Evolutionary conservation across 176 grass and related monocot genomes (phyloP).

Genomic region (Phoenix dactylifera): DNA sequence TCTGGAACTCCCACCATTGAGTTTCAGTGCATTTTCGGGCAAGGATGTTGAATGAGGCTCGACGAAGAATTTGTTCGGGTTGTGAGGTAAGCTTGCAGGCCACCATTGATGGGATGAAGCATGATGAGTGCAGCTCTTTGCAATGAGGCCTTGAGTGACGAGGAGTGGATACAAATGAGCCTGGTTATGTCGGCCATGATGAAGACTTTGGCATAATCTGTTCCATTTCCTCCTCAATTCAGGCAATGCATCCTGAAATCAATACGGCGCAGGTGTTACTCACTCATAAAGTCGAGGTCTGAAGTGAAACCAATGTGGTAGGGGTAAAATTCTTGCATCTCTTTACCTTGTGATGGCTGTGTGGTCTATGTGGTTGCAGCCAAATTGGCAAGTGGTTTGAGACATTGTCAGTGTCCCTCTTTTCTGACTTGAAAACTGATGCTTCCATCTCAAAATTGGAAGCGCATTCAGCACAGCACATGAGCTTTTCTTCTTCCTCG

Average conservation of each 20-base stretch:
- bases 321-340: no score
- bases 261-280: neutral
- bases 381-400: slow-evolving; percentile 39
- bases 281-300: neutral
- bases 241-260: slow-evolving; percentile 36
- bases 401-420: slow-evolving; percentile 14
- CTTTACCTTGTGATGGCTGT: slow-evolving; percentile 39
- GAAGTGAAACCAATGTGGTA: no score
- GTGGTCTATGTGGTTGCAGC: slow-evolving; percentile 32
- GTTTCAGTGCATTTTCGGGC: neutral
- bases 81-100: slow-evolving; percentile 13
- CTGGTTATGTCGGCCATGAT: slow-evolving; percentile 22
- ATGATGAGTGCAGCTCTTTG: slow-evolving; percentile 1
- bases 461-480: slow-evolving; percentile 62
- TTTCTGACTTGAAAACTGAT: slow-evolving; percentile 26
- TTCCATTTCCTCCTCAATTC: slow-evolving; percentile 89
- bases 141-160: slow-evolving; percentile 2
- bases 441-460: slow-evolving; percentile 73
- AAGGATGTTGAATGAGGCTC: slow-evolving; percentile 14
- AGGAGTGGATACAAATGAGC: slow-evolving; percentile 24
- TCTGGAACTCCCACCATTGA: neutral
- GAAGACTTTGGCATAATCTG: slow-evolving; percentile 63
- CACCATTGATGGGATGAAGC: slow-evolving; percentile 32
- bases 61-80: slow-evolving; percentile 25
- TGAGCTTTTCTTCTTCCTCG: slow-evolving; percentile 46